Percentiles rank a stretch among this genome's conserved stretches.
phyloP scores from a whole-genome alignment of 2,329 filamentous ascomycete genomes.

The Ambrosiella beaveri region DNA sequence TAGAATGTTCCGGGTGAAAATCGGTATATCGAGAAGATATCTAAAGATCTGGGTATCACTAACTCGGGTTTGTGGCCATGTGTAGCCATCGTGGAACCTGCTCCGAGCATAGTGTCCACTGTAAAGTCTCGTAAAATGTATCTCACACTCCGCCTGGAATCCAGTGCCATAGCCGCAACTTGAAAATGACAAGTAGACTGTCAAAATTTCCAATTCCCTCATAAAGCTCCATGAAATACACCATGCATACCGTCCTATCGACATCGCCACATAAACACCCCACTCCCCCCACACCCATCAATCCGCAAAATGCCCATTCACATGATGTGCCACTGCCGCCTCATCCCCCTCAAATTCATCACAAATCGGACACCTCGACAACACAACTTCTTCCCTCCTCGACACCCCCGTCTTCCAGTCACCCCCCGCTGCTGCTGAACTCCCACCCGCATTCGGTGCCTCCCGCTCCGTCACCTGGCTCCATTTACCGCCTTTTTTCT shows the following conservation, averaged over 20 bases:
- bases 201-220: no score
- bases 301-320: constrained; percentile 36
- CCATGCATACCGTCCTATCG: background rate
- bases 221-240: no score
- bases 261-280: background rate
- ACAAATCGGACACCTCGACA: constrained; percentile 44
- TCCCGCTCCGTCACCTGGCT: background rate
- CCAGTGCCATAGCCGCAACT: no score
- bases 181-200: no score
- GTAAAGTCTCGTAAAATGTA: no score
- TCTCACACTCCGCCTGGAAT: no score
- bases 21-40: no score
- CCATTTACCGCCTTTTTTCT: background rate
- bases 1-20: no score
- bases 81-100: no score
- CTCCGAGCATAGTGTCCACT: no score
- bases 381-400: constrained; percentile 7
- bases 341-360: constrained; percentile 50
- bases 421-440: background rate
- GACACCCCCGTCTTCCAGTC: background rate
- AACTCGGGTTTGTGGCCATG: background rate
- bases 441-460: background rate
- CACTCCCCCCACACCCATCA: background rate
- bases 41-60: background rate
- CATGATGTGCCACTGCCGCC: constrained; percentile 48